phyloP scores from a whole-genome alignment of 1,284 basidiomycete genomes.

The Moesziomyces antarcticus region DNA sequence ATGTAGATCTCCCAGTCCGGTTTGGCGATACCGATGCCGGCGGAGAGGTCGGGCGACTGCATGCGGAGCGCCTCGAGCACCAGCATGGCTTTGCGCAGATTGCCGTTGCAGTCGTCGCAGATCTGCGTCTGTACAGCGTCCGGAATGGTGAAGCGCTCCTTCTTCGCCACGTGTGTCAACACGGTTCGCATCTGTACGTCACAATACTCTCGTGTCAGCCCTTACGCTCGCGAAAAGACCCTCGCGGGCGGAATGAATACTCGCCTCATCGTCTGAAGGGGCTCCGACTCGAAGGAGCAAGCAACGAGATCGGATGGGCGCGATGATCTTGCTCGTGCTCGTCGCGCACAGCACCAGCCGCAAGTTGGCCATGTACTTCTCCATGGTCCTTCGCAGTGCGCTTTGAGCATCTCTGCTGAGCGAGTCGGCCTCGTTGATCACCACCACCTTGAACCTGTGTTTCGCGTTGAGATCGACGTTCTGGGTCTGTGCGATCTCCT shows the following conservation, averaged over 20 bases:
- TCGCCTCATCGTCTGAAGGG: constrained; percentile 76
- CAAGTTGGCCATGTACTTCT: constrained; percentile 97
- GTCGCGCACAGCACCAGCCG: constrained; percentile 97
- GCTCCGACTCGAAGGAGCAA: constrained; percentile 92
- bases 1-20: constrained; percentile 99
- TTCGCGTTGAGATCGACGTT: constrained; percentile 95
- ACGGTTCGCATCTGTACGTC: constrained; percentile 79
- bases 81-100: constrained; percentile 92
- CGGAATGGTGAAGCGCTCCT: constrained; percentile 84
- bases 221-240: neutral
- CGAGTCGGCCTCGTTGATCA: constrained; percentile 97
- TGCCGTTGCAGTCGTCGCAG: constrained; percentile 83
- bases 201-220: neutral
- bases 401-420: constrained; percentile 96
- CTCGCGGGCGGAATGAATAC: neutral
- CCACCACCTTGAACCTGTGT: constrained; percentile 97
- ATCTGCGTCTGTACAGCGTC: constrained; percentile 80
- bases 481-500: constrained; percentile 99
- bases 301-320: constrained; percentile 95
- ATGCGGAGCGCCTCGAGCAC: constrained; percentile 95
- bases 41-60: constrained; percentile 70
- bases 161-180: constrained; percentile 80
- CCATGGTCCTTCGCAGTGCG: constrained; percentile 96
- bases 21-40: constrained; percentile 80
- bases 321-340: constrained; percentile 94